Conservation (phyloP, 2,329 filamentous ascomycete genomes). For the Ophiobolus disseminans region DNA sequence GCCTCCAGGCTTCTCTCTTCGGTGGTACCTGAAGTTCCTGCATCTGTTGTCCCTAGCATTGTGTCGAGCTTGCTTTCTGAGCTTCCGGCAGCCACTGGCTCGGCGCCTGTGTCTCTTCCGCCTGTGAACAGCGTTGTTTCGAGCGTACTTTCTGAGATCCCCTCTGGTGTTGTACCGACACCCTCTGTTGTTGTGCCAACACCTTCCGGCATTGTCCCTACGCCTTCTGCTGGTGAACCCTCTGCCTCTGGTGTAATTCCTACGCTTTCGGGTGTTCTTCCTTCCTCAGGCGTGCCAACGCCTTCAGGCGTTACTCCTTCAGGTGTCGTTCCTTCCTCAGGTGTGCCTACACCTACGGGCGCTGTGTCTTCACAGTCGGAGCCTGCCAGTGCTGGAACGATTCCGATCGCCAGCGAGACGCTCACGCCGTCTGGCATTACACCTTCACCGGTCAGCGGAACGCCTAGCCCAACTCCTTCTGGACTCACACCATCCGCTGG, state of each 20-base stretch:
- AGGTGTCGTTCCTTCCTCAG: conserved; percentile 12
- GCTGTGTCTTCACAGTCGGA: conserved; percentile 3
- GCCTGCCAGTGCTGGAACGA: too few species aligned
- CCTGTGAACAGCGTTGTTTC: conserved; percentile 18
- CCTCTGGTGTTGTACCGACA: conserved; percentile 13
- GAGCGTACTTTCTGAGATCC: conserved; percentile 5
- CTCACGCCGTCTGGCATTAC: background rate
- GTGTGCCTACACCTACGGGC: background rate
- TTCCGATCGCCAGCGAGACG: conserved; percentile 3
- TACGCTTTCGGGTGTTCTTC: background rate
- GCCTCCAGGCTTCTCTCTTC: conserved; percentile 27
- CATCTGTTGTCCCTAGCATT: conserved; percentile 25
- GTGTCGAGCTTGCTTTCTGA: conserved; percentile 26
- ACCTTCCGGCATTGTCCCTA: conserved; percentile 15
- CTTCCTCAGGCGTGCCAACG: conserved; percentile 2
- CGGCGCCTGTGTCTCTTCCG: conserved; percentile 20
- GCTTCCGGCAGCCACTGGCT: conserved; percentile 20
- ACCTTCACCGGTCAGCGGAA: too few species aligned
- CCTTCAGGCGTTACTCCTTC: conserved; percentile 4
- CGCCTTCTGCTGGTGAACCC: conserved; percentile 7
- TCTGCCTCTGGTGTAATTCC: conserved; percentile 12
- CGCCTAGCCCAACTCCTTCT: too few species aligned
- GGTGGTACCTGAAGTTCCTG: conserved; percentile 22
- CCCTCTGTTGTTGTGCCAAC: background rate
- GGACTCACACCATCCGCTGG: background rate